Percentiles rank a stretch among this genome's conserved stretches.
phyloP scores from a whole-genome alignment of 2,329 filamentous ascomycete species.

The Neocucurbitaria cava region DNA sequence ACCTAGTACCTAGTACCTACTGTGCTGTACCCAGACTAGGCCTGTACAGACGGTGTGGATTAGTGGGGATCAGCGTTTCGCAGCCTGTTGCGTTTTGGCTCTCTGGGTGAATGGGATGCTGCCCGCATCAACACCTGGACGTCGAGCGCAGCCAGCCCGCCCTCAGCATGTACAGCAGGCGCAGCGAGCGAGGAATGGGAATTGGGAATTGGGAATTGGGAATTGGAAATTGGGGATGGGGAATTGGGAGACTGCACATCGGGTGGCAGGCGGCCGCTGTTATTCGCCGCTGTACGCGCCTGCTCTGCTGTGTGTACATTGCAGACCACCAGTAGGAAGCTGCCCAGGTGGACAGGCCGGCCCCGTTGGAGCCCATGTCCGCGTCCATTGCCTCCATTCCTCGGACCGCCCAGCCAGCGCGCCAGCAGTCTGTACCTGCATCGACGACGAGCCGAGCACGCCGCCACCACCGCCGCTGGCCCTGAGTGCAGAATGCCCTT shows the following conservation, averaged over 20 bases:
- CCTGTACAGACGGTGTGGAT: too few relatives aligned
- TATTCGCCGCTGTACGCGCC: slow-evolving; percentile 25
- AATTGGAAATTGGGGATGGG: too few relatives aligned
- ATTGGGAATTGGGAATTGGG: too few relatives aligned
- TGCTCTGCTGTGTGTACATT: too few relatives aligned
- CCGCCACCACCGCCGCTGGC: slow-evolving; percentile 22
- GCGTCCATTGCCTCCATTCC: not conserved
- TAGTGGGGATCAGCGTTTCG: slow-evolving; percentile 20
- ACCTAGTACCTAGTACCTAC: too few relatives aligned
- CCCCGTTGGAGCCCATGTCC: slow-evolving; percentile 14
- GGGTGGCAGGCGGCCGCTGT: not conserved
- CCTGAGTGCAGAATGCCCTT: not conserved
- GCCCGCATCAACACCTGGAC: slow-evolving; percentile 14
- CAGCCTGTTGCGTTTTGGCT: slow-evolving; percentile 27
- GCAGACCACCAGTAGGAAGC: too few relatives aligned
- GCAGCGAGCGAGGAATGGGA: too few relatives aligned
- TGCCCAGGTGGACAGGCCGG: too few relatives aligned
- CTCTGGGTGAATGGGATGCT: slow-evolving; percentile 4
- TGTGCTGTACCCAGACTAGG: too few relatives aligned
- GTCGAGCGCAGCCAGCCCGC: slow-evolving; percentile 15
- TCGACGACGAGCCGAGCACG: slow-evolving; percentile 15
- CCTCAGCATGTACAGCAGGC: slow-evolving; percentile 13
- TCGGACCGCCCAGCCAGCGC: not conserved
- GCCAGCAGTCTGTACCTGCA: slow-evolving; percentile 19
- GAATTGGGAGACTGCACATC: not conserved